Percentiles rank a stretch among this genome's conserved stretches.
Conservation (phyloP, 805 yeast genomes). For the Candida krabiensis region DNA sequence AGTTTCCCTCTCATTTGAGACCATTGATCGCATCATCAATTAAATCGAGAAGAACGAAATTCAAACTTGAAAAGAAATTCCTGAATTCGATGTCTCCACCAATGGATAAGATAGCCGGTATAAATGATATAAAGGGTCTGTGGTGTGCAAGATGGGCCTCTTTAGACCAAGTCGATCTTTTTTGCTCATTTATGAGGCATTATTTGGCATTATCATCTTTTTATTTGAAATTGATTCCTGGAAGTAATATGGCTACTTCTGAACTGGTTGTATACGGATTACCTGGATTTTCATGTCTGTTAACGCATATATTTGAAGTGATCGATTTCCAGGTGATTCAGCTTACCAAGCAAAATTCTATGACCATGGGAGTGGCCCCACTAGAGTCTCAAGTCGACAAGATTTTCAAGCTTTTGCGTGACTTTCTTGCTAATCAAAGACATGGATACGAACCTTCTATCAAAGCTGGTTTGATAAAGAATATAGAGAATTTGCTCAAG, state of each 20-base stretch:
- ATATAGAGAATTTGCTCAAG: conserved; percentile 26
- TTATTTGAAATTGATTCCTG: conserved; percentile 17
- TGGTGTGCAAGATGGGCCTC: conserved; percentile 66
- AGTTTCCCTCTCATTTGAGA: conserved; percentile 27
- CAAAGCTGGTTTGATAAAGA: conserved; percentile 19
- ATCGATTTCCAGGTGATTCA: conserved; percentile 26
- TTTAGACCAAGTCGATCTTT: conserved; percentile 52
- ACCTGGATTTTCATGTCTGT: conserved; percentile 48
- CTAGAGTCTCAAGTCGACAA: conserved; percentile 30
- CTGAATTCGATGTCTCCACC: conserved; percentile 43
- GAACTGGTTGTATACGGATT: conserved; percentile 21
- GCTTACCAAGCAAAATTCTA: conserved; percentile 7
- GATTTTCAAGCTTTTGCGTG: conserved; percentile 36
- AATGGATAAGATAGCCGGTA: conserved; percentile 39
- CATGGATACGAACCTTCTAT: conserved; percentile 30
- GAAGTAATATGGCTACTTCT: conserved; percentile 10
- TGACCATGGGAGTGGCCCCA: conserved; percentile 1
- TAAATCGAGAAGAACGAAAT: conserved; percentile 25
- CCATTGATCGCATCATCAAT: conserved; percentile 21
- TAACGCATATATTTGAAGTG: conserved; percentile 47
- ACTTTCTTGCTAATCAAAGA: conserved; percentile 32
- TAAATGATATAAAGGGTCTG: conserved; percentile 55
- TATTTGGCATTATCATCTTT: conserved; percentile 39
- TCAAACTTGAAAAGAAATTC: conserved; percentile 29
- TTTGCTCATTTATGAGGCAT: conserved; percentile 62